phyloP scores from a whole-genome alignment of 345 rosid genomes.

The Balakata baccata region DNA sequence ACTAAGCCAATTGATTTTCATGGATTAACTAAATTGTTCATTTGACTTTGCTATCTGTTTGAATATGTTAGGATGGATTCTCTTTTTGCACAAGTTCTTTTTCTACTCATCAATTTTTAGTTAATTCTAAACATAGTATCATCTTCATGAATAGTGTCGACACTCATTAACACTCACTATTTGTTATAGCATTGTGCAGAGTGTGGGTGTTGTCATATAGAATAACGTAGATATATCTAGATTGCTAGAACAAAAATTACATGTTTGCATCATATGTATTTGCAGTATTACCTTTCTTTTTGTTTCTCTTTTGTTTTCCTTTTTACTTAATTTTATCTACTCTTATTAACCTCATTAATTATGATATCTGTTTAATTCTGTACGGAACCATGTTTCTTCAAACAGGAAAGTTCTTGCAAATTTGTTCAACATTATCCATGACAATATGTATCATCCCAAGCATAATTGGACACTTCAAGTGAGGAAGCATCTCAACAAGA shows the following conservation, averaged over 20 bases:
- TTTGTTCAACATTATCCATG: conserved; percentile 52
- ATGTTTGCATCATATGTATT: background rate
- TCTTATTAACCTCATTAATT: background rate
- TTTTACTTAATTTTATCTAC: background rate
- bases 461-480: conserved; percentile 70
- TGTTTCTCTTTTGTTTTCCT: background rate
- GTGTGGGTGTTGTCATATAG: background rate
- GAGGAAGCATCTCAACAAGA: conserved; percentile 77
- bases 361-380: background rate
- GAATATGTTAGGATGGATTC: no score
- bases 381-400: conserved; percentile 2
- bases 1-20: no score
- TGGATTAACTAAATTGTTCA: no score
- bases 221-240: background rate
- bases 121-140: background rate
- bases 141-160: no score
- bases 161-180: no score
- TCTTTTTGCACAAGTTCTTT: no score
- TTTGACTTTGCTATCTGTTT: no score
- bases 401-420: conserved; percentile 67
- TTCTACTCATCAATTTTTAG: background rate
- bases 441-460: conserved; percentile 72
- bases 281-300: background rate
- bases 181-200: background rate
- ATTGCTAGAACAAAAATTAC: background rate